Conservation (phyloP, 768 basidiomycete genomes). For the Tulasnella sp. region DNA sequence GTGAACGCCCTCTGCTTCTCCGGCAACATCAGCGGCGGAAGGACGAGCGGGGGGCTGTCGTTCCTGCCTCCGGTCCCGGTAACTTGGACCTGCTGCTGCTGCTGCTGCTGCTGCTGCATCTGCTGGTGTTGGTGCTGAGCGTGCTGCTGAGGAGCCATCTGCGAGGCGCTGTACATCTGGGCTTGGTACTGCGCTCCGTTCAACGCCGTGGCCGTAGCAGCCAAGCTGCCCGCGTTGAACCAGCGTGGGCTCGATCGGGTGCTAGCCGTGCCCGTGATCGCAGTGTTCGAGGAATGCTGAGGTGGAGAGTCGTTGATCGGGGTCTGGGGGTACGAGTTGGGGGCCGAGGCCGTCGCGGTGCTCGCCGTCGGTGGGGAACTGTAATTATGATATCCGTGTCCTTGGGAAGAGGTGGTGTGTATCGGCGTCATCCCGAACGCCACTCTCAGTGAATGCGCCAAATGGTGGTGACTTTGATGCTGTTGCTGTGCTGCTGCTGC, state of each 20-base stretch:
- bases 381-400: slow-evolving; percentile 18
- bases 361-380: slow-evolving; percentile 18
- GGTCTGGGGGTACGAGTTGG: slow-evolving; percentile 27
- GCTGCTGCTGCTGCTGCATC: neutral
- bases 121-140: neutral
- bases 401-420: slow-evolving; percentile 37
- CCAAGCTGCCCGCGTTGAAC: neutral
- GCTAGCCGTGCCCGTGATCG: neutral
- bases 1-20: slow-evolving; percentile 11
- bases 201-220: neutral
- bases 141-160: neutral
- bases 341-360: neutral
- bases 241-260: neutral
- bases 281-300: neutral
- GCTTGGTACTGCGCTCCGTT: neutral
- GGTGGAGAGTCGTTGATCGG: slow-evolving; percentile 29
- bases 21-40: slow-evolving; percentile 27
- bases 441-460: slow-evolving; percentile 81
- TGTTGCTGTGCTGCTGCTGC: slow-evolving; percentile 41
- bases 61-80: neutral
- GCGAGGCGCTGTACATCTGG: neutral
- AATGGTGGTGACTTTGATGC: slow-evolving; percentile 55
- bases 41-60: slow-evolving; percentile 12
- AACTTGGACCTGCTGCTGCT: slow-evolving; percentile 9
- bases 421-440: slow-evolving; percentile 95